Evolutionary conservation across 2,329 filamentous ascomycete species (phyloP), one percentile per base, ranked within the genome.

Genomic region (Chaetomium globosum): DNA sequence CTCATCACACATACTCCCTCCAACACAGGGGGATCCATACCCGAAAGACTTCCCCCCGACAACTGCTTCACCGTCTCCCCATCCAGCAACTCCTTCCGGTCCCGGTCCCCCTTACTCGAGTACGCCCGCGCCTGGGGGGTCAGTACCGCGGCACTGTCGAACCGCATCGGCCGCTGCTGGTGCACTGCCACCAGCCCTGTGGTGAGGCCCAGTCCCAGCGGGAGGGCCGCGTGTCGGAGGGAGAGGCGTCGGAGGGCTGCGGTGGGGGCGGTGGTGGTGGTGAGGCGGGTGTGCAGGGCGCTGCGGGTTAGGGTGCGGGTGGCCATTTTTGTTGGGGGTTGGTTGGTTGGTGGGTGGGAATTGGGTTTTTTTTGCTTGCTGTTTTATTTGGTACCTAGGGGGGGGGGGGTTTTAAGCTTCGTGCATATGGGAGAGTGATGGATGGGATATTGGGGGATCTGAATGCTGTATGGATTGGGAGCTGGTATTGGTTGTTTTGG

Each of bases 21-120:
- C n/a, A n/a, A n/a, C n/a, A n/a, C n/a, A n/a, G n/a, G n/a, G n/a
- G n/a, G n/a, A n/a, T 31, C 12, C 23, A 39, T 68, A 85, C 83
- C 84, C 26, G 80, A 69, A n/a, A 86, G 65, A 68, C 84, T 85
- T 3, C 84, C 84, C 23, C 80, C 79, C 1, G 83, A 84, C n/a
- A 86, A 71, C 74, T 86, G 82, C 63, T 76, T 77, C 59, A 83
- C 77, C 5, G 80, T 70, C 52, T 75, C 76, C 0, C 77, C 71
- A 60, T 76, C 70, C 49, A 80, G 69, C 30, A 65, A 60, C 1
- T 69, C 70, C n/a, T 70, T 69, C 13, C 62, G 63, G 5, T 19
- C 39, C 33, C 36, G 13, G 2, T 57, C 16, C 1, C 26, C 30
- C 21, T 52, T 61, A 51, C 57, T 67, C n/a, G 70, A 43, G 26